phyloP scores from a whole-genome alignment of 371 early-diverging fungal species.

The Mortierella sp. region DNA sequence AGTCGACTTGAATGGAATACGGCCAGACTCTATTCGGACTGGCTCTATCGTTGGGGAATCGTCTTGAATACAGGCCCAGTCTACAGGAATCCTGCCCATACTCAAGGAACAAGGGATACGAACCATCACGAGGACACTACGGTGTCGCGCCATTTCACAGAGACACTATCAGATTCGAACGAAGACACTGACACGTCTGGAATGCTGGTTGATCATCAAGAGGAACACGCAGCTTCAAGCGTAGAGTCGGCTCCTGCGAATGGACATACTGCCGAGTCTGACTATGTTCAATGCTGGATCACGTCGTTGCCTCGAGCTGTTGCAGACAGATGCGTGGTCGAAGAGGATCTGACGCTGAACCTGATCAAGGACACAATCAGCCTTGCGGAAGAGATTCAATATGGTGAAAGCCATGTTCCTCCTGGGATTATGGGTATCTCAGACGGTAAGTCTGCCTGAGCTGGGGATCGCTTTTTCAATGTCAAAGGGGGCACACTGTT shows the following conservation, averaged over 20 bases:
- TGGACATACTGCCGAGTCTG: slow-evolving; percentile 8
- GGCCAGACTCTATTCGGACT: slow-evolving; percentile 33
- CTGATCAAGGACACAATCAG: slow-evolving; percentile 54
- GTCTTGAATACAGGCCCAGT: slow-evolving; percentile 19
- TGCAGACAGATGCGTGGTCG: slow-evolving; percentile 68
- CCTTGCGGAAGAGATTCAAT: slow-evolving; percentile 25
- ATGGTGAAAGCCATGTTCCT: background rate
- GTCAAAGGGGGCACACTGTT: too few species aligned
- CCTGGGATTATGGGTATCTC: background rate
- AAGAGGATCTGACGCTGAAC: slow-evolving; percentile 60
- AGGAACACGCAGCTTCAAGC: too few species aligned
- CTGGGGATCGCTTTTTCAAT: too few species aligned
- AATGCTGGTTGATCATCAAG: too few species aligned
- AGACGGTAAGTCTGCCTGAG: background rate
- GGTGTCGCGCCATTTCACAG: slow-evolving; percentile 56
- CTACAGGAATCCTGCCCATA: too few species aligned
- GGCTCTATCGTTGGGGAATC: slow-evolving; percentile 72
- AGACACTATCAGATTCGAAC: too few species aligned
- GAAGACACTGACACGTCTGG: too few species aligned
- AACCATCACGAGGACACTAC: slow-evolving; percentile 12
- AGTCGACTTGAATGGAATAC: slow-evolving; percentile 54
- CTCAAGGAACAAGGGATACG: too few species aligned
- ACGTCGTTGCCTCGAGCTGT: slow-evolving; percentile 64
- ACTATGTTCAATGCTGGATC: slow-evolving; percentile 48
- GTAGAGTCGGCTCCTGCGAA: background rate